Percentiles rank a stretch among this genome's conserved stretches.
phyloP scores from a whole-genome alignment of 257 asterid species.

The Euphrasia confusa region DNA sequence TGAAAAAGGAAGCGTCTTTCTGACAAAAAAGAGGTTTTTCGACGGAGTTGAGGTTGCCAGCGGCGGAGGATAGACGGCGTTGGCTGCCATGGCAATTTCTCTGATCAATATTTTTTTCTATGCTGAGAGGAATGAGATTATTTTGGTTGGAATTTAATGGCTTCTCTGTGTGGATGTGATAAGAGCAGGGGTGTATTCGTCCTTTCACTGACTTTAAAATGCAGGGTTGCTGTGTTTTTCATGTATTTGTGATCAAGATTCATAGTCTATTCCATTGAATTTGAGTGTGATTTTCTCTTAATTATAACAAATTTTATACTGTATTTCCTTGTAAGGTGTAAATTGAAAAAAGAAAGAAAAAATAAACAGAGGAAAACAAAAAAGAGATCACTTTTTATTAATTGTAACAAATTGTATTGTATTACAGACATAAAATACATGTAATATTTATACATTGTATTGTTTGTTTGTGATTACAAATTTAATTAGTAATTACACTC shows the following conservation, averaged over 20 bases:
- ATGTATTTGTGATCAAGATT: too few species aligned
- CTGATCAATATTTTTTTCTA: neutral
- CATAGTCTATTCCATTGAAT: too few species aligned
- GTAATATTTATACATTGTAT: slow-evolving; percentile 28
- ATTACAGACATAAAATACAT: too few species aligned
- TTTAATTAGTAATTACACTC: slow-evolving; percentile 30
- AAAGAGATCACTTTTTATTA: neutral
- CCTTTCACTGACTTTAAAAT: neutral
- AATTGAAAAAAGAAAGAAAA: too few species aligned
- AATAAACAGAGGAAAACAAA: too few species aligned
- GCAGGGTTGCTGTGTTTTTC: too few species aligned
- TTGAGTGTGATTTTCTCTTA: too few species aligned
- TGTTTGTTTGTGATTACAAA: slow-evolving; percentile 11
- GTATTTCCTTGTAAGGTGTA: neutral
- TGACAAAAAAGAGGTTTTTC: slow-evolving; percentile 20
- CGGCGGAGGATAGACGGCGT: slow-evolving; percentile 36
- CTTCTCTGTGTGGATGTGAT: slow-evolving; percentile 18
- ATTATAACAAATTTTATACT: too few species aligned
- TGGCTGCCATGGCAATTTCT: slow-evolving; percentile 40
- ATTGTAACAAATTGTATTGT: neutral
- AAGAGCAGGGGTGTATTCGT: slow-evolving; percentile 3
- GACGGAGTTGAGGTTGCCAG: slow-evolving; percentile 36
- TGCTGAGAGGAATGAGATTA: slow-evolving; percentile 20
- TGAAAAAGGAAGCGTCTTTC: slow-evolving; percentile 29
- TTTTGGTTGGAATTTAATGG: slow-evolving; percentile 28